Evolutionary conservation across 345 rosid species (phyloP).

Genomic region (Psidium guajava): DNA sequence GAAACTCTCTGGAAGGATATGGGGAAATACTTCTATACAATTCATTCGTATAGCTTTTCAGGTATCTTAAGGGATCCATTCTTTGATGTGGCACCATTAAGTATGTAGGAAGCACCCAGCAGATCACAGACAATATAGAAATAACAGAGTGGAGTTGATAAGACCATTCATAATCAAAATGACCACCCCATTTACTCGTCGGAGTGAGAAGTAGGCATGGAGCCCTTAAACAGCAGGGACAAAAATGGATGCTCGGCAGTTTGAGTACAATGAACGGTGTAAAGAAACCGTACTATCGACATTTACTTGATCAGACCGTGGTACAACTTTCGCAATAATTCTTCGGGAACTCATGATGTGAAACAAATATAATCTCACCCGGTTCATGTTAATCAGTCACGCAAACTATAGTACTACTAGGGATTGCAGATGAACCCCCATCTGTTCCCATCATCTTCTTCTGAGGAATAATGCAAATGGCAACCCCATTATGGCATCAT

Average conservation of each 20-base stretch:
- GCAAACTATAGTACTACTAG: neutral
- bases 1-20: neutral
- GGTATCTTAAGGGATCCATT: neutral
- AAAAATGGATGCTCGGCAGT: neutral
- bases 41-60: neutral
- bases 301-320: neutral
- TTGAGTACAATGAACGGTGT: neutral
- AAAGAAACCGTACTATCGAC: neutral
- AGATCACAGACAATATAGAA: neutral
- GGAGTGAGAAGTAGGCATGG: neutral
- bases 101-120: neutral
- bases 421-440: neutral
- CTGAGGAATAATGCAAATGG: neutral
- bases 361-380: neutral
- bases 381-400: neutral
- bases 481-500: neutral
- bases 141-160: neutral
- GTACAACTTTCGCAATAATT: neutral
- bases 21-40: neutral
- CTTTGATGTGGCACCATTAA: neutral
- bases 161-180: neutral
- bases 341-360: neutral
- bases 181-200: neutral
- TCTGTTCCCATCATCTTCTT: neutral
- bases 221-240: neutral